Evolutionary conservation across 2,329 filamentous ascomycete species (phyloP).

Genomic region (Diaporthe ilicicola): DNA sequence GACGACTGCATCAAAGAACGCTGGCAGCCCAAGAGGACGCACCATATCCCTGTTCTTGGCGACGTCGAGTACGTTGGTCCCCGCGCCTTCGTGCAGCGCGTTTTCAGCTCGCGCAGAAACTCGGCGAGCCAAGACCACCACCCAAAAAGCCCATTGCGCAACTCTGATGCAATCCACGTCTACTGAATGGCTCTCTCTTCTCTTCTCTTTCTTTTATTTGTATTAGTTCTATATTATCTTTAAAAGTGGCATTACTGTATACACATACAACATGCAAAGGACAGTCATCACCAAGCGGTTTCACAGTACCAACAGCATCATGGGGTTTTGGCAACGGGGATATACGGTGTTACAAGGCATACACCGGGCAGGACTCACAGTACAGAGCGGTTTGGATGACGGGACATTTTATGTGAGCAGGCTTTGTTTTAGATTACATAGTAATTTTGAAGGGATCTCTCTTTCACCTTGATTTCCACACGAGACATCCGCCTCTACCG

Average conservation of each 20-base stretch:
- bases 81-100: slow-evolving; percentile 45
- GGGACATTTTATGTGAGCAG: neutral
- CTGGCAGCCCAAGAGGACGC: slow-evolving; percentile 65
- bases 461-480: neutral
- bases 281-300: slow-evolving; percentile 15
- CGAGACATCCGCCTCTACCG: neutral
- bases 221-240: neutral
- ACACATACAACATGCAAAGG: slow-evolving; percentile 16
- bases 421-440: neutral
- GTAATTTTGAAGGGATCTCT: neutral
- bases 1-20: slow-evolving; percentile 89
- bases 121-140: slow-evolving; percentile 35
- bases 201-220: neutral
- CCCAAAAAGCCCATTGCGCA: slow-evolving; percentile 37
- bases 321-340: slow-evolving; percentile 1
- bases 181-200: slow-evolving; percentile 32
- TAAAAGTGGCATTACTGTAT: slow-evolving; percentile 16
- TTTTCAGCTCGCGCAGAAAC: slow-evolving; percentile 43
- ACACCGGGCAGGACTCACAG: neutral
- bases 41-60: slow-evolving; percentile 47
- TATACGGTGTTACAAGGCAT: neutral
- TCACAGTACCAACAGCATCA: slow-evolving; percentile 17
- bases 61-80: slow-evolving; percentile 48
- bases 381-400: neutral
- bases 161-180: slow-evolving; percentile 35